Conservation (phyloP, 2,329 filamentous ascomycete genomes). For the Aspergillus sp. region DNA sequence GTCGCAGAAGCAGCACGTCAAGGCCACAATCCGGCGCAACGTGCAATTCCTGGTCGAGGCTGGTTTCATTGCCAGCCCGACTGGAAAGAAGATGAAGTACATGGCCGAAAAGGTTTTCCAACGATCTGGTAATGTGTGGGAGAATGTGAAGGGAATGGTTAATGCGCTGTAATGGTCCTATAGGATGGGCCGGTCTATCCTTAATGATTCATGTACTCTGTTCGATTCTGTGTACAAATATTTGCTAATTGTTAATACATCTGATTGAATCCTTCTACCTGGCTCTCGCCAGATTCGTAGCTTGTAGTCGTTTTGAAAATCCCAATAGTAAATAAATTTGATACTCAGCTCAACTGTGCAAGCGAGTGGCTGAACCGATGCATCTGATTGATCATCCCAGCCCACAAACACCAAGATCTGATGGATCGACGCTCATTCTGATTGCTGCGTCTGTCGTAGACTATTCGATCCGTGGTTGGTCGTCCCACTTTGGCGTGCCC, state of each 20-base stretch:
- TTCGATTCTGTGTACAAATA: neutral
- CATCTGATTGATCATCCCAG: neutral
- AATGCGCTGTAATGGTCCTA: slow-evolving; percentile 4
- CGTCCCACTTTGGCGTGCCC: neutral
- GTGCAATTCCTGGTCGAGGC: slow-evolving; percentile 13
- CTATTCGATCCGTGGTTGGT: neutral
- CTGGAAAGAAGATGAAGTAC: slow-evolving; percentile 14
- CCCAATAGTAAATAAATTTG: neutral
- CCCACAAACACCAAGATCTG: neutral
- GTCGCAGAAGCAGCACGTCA: slow-evolving; percentile 13
- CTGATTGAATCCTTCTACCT: neutral
- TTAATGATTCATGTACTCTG: slow-evolving; percentile 1
- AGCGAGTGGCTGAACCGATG: neutral
- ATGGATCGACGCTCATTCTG: neutral
- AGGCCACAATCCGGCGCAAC: slow-evolving; percentile 10
- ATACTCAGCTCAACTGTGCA: neutral
- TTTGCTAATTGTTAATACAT: neutral
- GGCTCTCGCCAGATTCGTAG: neutral
- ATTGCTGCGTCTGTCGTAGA: neutral
- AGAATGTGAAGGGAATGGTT: slow-evolving; percentile 14
- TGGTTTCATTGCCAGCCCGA: slow-evolving; percentile 12
- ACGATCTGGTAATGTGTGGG: slow-evolving; percentile 14
- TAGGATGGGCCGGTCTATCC: slow-evolving; percentile 2
- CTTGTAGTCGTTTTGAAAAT: neutral
- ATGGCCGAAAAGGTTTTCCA: slow-evolving; percentile 14